Conservation (phyloP, 345 rosid genomes). For the Eucalyptus sp. region DNA sequence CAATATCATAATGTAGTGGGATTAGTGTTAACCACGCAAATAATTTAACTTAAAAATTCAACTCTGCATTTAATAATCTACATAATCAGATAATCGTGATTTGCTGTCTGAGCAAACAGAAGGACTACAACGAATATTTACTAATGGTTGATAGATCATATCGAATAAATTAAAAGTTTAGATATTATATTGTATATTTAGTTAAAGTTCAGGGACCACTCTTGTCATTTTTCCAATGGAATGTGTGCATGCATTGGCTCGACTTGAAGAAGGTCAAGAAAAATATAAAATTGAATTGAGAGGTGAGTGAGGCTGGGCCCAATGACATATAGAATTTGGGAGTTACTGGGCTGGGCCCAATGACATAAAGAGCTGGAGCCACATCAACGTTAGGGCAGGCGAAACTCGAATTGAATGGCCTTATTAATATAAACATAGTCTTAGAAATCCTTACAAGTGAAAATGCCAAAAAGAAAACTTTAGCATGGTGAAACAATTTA, state of each 20-base stretch:
- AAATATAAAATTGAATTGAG: background rate
- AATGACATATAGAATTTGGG: background rate
- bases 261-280: background rate
- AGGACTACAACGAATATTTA: too few species aligned
- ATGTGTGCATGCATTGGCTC: background rate
- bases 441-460: background rate
- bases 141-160: background rate
- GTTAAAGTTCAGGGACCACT: background rate
- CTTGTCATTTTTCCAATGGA: background rate
- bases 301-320: background rate
- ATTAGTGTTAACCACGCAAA: background rate
- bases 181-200: too few species aligned
- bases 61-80: background rate
- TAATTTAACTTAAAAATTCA: background rate
- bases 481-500: background rate
- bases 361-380: background rate
- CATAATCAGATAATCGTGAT: too few species aligned
- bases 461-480: background rate
- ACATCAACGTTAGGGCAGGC: background rate
- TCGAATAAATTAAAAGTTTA: too few species aligned
- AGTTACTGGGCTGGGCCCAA: background rate
- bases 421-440: background rate
- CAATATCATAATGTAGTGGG: background rate
- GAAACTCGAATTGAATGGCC: background rate
- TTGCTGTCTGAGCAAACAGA: accelerated